Conservation (phyloP, 2,329 filamentous ascomycete species). For the Fusarium sp. region DNA sequence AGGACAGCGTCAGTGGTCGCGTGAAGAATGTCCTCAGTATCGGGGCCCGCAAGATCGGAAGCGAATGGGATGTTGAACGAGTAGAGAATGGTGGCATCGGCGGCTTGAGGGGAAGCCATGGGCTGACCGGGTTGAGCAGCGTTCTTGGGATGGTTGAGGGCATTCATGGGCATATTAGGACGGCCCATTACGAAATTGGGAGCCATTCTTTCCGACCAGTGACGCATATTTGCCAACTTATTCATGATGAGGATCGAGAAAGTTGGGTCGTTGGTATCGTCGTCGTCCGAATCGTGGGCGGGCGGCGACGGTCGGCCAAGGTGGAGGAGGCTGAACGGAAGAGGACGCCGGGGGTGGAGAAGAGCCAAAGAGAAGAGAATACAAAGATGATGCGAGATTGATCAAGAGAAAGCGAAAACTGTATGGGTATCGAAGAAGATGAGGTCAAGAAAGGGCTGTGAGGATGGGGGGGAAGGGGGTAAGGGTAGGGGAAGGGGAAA, state of each 20-base stretch:
- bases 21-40: constrained; percentile 94
- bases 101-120: constrained; percentile 73
- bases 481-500: constrained; percentile 23
- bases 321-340: constrained; percentile 36
- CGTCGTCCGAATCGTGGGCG: constrained; percentile 42
- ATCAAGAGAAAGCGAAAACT: constrained; percentile 34
- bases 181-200: constrained; percentile 74
- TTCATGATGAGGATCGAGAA: constrained; percentile 64
- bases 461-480: constrained; percentile 16
- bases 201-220: constrained; percentile 77
- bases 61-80: constrained; percentile 98
- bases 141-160: constrained; percentile 68
- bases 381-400: constrained; percentile 32
- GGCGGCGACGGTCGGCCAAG: constrained; percentile 42
- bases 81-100: constrained; percentile 85
- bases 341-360: constrained; percentile 34
- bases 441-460: constrained; percentile 36
- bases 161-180: constrained; percentile 65
- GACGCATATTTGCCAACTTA: constrained; percentile 77
- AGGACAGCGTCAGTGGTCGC: constrained; percentile 87
- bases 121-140: constrained; percentile 62
- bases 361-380: constrained; percentile 31
- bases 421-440: constrained; percentile 40
- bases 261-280: constrained; percentile 33
- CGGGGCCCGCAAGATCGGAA: constrained; percentile 89